Percentiles rank a stretch among this genome's conserved stretches.
phyloP scores from a whole-genome alignment of 163 green algal species.

The Scenedesmus sp. region DNA sequence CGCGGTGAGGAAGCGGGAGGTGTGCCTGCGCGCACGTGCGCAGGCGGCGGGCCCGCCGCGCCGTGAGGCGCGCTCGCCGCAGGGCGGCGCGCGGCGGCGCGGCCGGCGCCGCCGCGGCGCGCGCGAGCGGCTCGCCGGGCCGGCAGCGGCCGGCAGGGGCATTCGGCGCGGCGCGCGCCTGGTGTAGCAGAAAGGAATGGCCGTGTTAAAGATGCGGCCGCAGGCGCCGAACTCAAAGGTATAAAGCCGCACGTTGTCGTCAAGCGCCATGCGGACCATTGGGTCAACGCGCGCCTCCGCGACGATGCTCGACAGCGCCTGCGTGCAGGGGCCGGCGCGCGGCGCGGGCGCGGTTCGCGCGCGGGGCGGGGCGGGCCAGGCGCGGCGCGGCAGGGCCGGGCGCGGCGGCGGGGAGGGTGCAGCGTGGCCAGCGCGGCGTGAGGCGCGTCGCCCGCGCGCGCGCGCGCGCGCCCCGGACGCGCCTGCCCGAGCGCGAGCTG shows the following conservation, averaged over 20 bases:
- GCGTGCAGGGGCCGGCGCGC: no score
- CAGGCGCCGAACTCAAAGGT: slow-evolving; percentile 33
- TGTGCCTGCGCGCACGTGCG: slow-evolving; percentile 48
- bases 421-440: no score
- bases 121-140: slow-evolving; percentile 36
- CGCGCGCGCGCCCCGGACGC: no score
- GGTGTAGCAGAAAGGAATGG: slow-evolving; percentile 51
- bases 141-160: not conserved
- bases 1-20: slow-evolving; percentile 50
- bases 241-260: slow-evolving; percentile 23
- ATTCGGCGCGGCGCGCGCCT: not conserved
- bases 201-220: slow-evolving; percentile 44
- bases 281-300: slow-evolving; percentile 9
- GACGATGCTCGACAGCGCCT: slow-evolving; percentile 28
- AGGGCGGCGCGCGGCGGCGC: not conserved
- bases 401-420: no score
- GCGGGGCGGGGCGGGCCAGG: no score
- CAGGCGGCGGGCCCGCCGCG: slow-evolving; percentile 4
- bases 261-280: not conserved
- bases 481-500: slow-evolving; percentile 1
- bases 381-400: no score
- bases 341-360: no score
- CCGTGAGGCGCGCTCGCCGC: not conserved
- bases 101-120: not conserved
- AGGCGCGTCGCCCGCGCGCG: no score